Evolutionary conservation across 768 basidiomycete genomes (phyloP), one percentile per base, ranked within the genome.

Genomic region (Termitomyces sp.): DNA sequence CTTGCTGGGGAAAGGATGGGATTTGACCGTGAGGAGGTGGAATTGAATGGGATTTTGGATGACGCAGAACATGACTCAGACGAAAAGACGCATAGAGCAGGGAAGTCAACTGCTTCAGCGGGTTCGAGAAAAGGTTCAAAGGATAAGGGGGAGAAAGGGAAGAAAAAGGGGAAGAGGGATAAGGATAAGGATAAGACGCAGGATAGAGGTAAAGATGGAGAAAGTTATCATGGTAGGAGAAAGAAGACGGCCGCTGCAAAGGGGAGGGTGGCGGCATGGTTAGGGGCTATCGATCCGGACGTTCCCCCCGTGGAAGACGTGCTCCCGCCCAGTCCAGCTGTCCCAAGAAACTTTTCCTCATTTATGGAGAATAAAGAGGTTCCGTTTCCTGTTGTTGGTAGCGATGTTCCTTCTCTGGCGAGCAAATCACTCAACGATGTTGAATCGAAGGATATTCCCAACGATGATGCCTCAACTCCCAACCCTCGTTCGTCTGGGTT

Each of bases 401-500:
- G 30, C 12, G 49, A 30, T 9, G 58, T 57, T 14, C 56, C 56
- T 26, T 30, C 48, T 24, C 18, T 59, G 24, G 56, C 52, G 16
- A 20, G 14, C 5, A 48, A 57, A 38, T 26, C 55, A 1, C 20
- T 22, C 10, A 45, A 45, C 36, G 46, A 7, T 16, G 49, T 13
- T 26, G 54, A 57, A 33, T 18, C 28, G 3, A 46, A 52, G 30
- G 46, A 43, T 32, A 35, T 12, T 14, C 32, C 59, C 13, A 49
- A 56, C 30, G 57, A 68, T 45, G 62, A 68, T 43, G 72, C 75
- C 9, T 65, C 74, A 28, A 69, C 75, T 0, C 87, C 88, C 0
- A 85, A 90, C 66, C 86, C 87, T 28, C 83, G 88, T 3, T 90
- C 88, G 2, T 89, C 87, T 52, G 89, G 88, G 1, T 91, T 91